phyloP scores from a whole-genome alignment of 164 flowering plant genomes.

The Sextonia rubra region DNA sequence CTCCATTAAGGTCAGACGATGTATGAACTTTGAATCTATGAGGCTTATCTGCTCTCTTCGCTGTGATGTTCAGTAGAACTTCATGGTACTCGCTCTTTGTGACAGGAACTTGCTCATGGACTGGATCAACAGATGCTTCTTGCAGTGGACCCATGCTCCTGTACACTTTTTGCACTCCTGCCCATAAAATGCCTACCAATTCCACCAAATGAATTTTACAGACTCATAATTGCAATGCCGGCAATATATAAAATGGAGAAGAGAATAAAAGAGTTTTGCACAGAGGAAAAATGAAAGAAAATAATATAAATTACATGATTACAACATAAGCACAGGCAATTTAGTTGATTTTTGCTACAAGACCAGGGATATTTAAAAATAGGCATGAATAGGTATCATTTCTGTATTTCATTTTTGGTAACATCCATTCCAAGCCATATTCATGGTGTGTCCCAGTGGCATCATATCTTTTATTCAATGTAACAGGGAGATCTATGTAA shows the following conservation, averaged over 20 bases:
- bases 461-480: too few relatives aligned
- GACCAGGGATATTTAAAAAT: too few relatives aligned
- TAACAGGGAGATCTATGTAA: too few relatives aligned
- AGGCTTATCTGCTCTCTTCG: conserved; percentile 10
- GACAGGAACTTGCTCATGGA: conserved; percentile 10
- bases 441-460: too few relatives aligned
- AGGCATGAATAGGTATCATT: too few relatives aligned
- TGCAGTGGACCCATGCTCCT: conserved; percentile 10
- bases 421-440: too few relatives aligned
- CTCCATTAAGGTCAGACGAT: conserved; percentile 18
- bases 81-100: conserved; percentile 28
- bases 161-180: conserved; percentile 18
- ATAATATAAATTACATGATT: not conserved
- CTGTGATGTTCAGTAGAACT: conserved; percentile 28
- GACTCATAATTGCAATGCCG: not conserved
- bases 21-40: conserved; percentile 13
- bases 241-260: not conserved
- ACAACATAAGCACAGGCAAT: not conserved
- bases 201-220: not conserved
- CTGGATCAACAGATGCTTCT: conserved; percentile 14
- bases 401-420: too few relatives aligned
- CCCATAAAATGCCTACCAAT: conserved; percentile 36
- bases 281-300: not conserved
- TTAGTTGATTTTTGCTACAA: not conserved
- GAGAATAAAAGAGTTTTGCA: not conserved